phyloP scores from a whole-genome alignment of 169 alveolate species.

The Plasmodium reichenowi region DNA sequence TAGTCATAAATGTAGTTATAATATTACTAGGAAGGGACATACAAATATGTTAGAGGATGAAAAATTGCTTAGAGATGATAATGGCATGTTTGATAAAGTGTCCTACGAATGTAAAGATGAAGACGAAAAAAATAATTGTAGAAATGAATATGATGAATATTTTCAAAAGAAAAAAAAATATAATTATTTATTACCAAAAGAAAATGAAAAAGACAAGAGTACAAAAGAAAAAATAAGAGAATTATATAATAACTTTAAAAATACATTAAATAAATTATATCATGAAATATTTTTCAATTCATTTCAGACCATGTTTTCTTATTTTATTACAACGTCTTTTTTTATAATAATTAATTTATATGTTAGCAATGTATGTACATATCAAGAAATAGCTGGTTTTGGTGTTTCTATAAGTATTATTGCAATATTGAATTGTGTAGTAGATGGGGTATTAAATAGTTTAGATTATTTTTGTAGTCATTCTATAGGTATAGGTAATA shows the following conservation, averaged over 20 bases:
- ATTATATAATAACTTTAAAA: neutral
- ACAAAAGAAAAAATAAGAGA: neutral
- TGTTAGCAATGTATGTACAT: conserved; percentile 11
- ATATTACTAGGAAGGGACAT: no score
- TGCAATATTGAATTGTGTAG: conserved; percentile 11
- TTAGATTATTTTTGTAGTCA: conserved; percentile 42
- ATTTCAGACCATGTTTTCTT: conserved; percentile 44
- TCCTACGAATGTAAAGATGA: no score
- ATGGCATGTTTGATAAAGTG: no score
- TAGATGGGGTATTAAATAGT: conserved; percentile 34
- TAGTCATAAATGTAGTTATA: no score
- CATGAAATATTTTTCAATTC: conserved; percentile 20
- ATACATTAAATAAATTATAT: conserved; percentile 14
- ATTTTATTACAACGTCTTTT: conserved; percentile 42
- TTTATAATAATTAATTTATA: conserved; percentile 32
- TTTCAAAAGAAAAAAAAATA: neutral
- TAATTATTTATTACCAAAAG: neutral
- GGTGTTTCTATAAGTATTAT: conserved; percentile 17
- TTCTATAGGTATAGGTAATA: conserved; percentile 10
- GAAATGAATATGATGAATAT: neutral
- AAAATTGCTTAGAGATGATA: no score
- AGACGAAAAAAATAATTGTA: neutral
- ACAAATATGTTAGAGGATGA: no score
- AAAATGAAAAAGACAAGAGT: neutral
- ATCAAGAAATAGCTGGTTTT: conserved; percentile 59